Base-by-base conservation (phyloP, 2,329 filamentous ascomycete genomes). In the Aschersonia sp. region DNA sequence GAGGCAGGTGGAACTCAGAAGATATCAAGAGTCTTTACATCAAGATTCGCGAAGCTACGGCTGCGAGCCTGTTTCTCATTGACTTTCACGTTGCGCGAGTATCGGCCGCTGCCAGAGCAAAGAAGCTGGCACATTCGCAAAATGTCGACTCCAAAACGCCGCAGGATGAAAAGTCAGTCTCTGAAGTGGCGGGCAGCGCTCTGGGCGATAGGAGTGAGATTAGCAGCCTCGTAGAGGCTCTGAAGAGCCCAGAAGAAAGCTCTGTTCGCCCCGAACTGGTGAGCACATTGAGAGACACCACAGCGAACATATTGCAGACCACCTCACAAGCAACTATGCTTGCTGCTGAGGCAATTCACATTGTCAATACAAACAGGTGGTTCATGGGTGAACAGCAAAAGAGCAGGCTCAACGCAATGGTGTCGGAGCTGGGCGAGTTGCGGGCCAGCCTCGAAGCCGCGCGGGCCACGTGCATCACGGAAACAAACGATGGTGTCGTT, bases 1-100 rank as follows among this genome's bases (percentile, higher is more conserved):
- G 67, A 4, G 64, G 69, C 1, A 57, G 64, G 3, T 74, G 71
- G 71, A 65, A 58, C 12, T 57, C 70, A 1, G 63, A 67, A 7
- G 68, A 73, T 14, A 59, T 74, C 12, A 57, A 58, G 5, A 54
- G 53, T 0, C 49, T 74, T 6, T 59, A 66, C 10, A 58, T 58
- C 4, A 61, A 60, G 0, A 51, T 70, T 0, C 60, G 68, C 0
- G 57, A 65, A 8, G 55, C 63, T 7, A 60, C 67, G 49, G 49
- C 64, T 1, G 55, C 60, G 0, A 59, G 57, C 5, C 30, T 69
- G 0, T 63, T 63, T 0, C 47, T 72, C 4, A 45, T 72, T 8
- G 67, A 72, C n/a, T 61, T 70, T 11, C 68, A 71, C 8, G 64
- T 70, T 5, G 53, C 57, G 1, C 60, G 62, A 4, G 31, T 60